Conservation (phyloP, 1,284 basidiomycete genomes). For the Trichosporon ovoides region DNA sequence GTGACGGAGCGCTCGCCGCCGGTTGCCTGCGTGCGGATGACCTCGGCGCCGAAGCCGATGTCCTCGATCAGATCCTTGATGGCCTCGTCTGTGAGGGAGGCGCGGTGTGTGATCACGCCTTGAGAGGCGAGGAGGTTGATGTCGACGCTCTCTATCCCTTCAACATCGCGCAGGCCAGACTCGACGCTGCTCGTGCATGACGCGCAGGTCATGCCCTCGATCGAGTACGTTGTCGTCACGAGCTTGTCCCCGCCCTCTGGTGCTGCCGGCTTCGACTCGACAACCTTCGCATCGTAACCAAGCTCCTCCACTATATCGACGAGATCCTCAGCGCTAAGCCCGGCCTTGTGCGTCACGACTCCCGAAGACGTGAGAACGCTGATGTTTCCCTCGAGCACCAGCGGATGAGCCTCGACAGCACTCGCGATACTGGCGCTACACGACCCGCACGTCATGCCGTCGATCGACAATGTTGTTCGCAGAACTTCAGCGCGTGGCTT, state of each 20-base stretch:
- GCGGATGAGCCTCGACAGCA: constrained; percentile 52
- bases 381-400: constrained; percentile 52
- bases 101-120: constrained; percentile 39
- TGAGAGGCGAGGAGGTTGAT: constrained; percentile 46
- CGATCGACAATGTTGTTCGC: constrained; percentile 25
- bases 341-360: constrained; percentile 47
- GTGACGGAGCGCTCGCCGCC: constrained; percentile 80
- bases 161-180: constrained; percentile 32
- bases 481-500: constrained; percentile 40
- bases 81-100: constrained; percentile 3
- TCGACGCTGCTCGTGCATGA: constrained; percentile 39
- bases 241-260: constrained; percentile 35
- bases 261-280: constrained; percentile 28
- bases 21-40: constrained; percentile 45
- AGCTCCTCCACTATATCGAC: constrained; percentile 55
- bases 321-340: constrained; percentile 48
- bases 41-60: constrained; percentile 18
- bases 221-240: constrained; percentile 20
- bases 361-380: constrained; percentile 55
- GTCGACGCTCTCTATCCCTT: constrained; percentile 31
- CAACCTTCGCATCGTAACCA: constrained; percentile 47
- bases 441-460: constrained; percentile 42
- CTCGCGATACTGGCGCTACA: constrained; percentile 54
- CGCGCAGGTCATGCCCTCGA: constrained; percentile 42
- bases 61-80: constrained; percentile 31